Conservation (phyloP, 2,329 filamentous ascomycete genomes). For the Fusarium secorum region DNA sequence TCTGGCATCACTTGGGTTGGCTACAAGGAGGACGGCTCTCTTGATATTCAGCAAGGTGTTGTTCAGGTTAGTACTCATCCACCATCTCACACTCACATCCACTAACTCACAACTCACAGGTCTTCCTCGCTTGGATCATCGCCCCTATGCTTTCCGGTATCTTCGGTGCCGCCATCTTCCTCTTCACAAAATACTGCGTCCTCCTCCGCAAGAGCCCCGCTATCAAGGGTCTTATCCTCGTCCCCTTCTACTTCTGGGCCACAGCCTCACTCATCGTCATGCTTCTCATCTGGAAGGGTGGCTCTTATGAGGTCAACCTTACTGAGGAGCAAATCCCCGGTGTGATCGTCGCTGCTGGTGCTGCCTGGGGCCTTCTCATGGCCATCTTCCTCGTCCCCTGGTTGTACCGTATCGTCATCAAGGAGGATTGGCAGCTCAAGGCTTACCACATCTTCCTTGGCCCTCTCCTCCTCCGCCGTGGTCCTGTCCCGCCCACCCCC, state of each 20-base stretch:
- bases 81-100: background rate
- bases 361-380: conserved; percentile 58
- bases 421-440: conserved; percentile 67
- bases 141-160: conserved; percentile 62
- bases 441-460: conserved; percentile 62
- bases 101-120: conserved; percentile 50
- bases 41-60: conserved; percentile 58
- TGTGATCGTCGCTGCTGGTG: conserved; percentile 62
- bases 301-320: conserved; percentile 56
- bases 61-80: conserved; percentile 50
- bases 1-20: conserved; percentile 62
- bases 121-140: conserved; percentile 68
- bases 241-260: conserved; percentile 66
- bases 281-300: conserved; percentile 67
- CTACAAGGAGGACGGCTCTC: conserved; percentile 49
- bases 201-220: conserved; percentile 62
- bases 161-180: conserved; percentile 64
- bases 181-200: conserved; percentile 64
- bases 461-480: conserved; percentile 59
- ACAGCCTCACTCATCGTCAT: conserved; percentile 64
- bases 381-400: conserved; percentile 65
- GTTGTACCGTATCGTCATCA: conserved; percentile 64
- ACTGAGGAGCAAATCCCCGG: conserved; percentile 58
- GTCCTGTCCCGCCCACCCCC: conserved; percentile 50
- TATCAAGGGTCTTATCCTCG: conserved; percentile 58